A percentile compares a stretch with the other conserved stretches of the same genome.
Evolutionary conservation across 2,329 filamentous ascomycete species (phyloP).

Genomic region (Pseudogymnoascus sp.): DNA sequence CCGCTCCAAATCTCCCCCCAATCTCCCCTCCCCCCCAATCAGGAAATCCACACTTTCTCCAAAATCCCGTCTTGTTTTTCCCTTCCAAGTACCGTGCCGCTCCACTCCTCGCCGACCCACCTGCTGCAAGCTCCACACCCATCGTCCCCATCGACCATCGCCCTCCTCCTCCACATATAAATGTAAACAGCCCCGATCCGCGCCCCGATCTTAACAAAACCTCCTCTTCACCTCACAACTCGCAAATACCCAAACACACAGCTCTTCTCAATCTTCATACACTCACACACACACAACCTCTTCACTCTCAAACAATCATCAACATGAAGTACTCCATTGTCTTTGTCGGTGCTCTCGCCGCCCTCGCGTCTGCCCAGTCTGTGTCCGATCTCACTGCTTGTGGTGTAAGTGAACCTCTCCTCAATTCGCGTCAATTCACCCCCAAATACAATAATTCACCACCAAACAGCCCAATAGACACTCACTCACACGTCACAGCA

Average conservation of each 20-base stretch:
- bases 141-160: not conserved
- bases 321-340: slow-evolving; percentile 1
- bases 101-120: not conserved
- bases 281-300: not conserved
- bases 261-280: not conserved
- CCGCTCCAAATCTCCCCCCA: not conserved
- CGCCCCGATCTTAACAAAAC: not conserved
- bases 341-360: not conserved
- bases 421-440: not conserved
- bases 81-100: not conserved
- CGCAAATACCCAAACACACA: not conserved
- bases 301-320: not conserved
- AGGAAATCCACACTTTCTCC: not conserved
- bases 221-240: not conserved
- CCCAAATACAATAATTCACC: not conserved
- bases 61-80: not conserved
- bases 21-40: not conserved
- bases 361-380: not conserved
- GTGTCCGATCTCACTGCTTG: not conserved
- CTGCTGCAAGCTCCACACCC: not conserved
- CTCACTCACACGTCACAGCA: slow-evolving; percentile 19
- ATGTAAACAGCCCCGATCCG: slow-evolving; percentile 2
- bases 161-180: not conserved
- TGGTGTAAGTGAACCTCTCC: not conserved
- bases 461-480: not conserved